Evolutionary conservation across 805 yeast species (phyloP).

Genomic region (Saturnispora bothae): DNA sequence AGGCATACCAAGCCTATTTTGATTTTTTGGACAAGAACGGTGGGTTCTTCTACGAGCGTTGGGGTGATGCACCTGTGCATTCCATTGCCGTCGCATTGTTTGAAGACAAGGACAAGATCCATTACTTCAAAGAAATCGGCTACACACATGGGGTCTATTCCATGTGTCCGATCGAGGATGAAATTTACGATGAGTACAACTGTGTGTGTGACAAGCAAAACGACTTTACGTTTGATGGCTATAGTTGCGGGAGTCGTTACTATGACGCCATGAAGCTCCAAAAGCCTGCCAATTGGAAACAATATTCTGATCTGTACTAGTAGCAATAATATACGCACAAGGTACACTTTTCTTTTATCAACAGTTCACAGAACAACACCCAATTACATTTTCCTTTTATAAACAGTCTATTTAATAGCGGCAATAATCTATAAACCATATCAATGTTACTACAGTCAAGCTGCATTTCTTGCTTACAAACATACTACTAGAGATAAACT

Average conservation of each 20-base stretch:
- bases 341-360: no score
- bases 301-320: constrained; percentile 10
- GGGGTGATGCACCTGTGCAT: constrained; percentile 95
- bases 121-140: constrained; percentile 67
- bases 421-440: no score
- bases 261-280: constrained; percentile 19
- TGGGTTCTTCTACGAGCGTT: constrained; percentile 77
- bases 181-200: constrained; percentile 19
- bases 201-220: constrained; percentile 31
- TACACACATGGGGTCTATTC: constrained; percentile 48
- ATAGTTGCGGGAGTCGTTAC: constrained; percentile 27
- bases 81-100: constrained; percentile 62
- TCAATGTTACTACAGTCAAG: no score
- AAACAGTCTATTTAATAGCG: no score
- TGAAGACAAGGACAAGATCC: constrained; percentile 45
- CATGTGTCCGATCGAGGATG: constrained; percentile 33
- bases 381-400: no score
- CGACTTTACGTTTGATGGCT: constrained; percentile 31
- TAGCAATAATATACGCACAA: no score
- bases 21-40: constrained; percentile 54
- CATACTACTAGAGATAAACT: no score
- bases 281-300: constrained; percentile 24
- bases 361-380: no score
- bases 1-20: constrained; percentile 49
- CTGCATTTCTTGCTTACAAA: no score